Conservation (phyloP, 768 basidiomycete species). For the Tulasnella sp. region DNA sequence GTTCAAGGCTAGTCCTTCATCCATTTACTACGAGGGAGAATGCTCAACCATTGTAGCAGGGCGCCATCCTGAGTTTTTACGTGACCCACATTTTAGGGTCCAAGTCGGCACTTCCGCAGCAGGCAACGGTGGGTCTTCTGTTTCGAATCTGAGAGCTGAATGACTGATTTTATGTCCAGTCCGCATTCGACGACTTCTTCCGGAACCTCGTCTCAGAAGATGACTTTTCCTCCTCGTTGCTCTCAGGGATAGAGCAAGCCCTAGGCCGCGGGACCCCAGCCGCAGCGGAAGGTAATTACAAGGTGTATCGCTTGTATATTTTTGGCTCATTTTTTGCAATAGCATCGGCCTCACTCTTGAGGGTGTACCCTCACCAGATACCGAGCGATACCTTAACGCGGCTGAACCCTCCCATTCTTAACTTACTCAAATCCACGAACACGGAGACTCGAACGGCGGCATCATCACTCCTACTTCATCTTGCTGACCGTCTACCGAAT, state of each 20-base stretch:
- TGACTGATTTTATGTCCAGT: conserved; percentile 25
- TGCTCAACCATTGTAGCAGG: conserved; percentile 26
- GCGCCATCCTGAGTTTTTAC: conserved; percentile 49
- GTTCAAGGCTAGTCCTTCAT: not conserved
- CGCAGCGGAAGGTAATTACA: conserved; percentile 46
- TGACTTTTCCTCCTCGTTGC: conserved; percentile 41
- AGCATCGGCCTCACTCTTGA: conserved; percentile 52
- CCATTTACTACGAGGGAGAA: not conserved
- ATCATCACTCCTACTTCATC: conserved; percentile 42
- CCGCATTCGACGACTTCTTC: conserved; percentile 53
- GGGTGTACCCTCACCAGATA: conserved; percentile 41
- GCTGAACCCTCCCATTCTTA: conserved; percentile 47
- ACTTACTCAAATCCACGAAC: conserved; percentile 66
- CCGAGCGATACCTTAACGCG: conserved; percentile 38
- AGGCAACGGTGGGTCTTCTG: conserved; percentile 39
- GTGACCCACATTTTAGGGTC: conserved; percentile 51
- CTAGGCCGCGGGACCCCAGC: conserved; percentile 73
- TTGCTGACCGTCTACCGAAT: conserved; percentile 23
- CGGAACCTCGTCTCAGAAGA: conserved; percentile 36
- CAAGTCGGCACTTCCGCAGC: conserved; percentile 45
- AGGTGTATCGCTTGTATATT: conserved; percentile 4
- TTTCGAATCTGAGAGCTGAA: not conserved
- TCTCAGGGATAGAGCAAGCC: conserved; percentile 71
- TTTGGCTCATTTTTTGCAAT: not conserved
- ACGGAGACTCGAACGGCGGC: conserved; percentile 45